Evolutionary conservation across 1,284 basidiomycete genomes (phyloP), one percentile per base, ranked within the genome.

Genomic region (Leccinum colubrinum): DNA sequence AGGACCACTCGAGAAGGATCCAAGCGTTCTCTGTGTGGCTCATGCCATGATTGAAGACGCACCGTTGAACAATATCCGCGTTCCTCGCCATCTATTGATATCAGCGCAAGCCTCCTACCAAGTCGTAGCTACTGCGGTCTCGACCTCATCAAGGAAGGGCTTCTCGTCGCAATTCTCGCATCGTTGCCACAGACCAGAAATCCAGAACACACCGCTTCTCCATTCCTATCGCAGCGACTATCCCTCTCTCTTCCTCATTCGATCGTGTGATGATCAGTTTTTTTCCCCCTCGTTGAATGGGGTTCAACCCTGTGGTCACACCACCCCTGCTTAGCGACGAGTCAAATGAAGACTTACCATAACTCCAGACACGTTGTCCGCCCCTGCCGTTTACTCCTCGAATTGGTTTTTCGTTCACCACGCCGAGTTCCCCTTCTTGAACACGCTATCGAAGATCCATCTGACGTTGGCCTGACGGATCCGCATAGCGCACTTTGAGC

Each of bases 401-500:
- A 25, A 51, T 27, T 55, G 48, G 37, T 27, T 35, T 43, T 15
- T 15, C 12, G 14, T 25, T 43, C 52, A 12, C 33, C 15, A 35
- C 12, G 15, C 5, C 15, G 27, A 25, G 33, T 37, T 17, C 35
- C 12, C 14, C 51, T 2, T 37, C 2, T 41, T 17, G 57, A 60
- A 67, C 56, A 53, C 14, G 17, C n/a, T 48, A 30, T 25, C 37
- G 33, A 30, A 54, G 58, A 56, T 52, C 39, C 7, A 61, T 56
- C 43, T 22, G 51, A 27, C 30, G 48, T 41, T 56, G 48, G 57
- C 55, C 30, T 12, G 15, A 25, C 46, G 58, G 56, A 60, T 57
- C 60, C 54, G 52, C 51, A 15, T 11, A 53, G 66, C 66, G 66
- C 68, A 68, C 20, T 68, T n/a, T n/a, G 20, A 25, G 55, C 66